These are phyloP conservation scores for Penicillium sp. DNA, from an alignment of 2,329 filamentous ascomycete genomes.

Conservation along the genomic window DNA sequence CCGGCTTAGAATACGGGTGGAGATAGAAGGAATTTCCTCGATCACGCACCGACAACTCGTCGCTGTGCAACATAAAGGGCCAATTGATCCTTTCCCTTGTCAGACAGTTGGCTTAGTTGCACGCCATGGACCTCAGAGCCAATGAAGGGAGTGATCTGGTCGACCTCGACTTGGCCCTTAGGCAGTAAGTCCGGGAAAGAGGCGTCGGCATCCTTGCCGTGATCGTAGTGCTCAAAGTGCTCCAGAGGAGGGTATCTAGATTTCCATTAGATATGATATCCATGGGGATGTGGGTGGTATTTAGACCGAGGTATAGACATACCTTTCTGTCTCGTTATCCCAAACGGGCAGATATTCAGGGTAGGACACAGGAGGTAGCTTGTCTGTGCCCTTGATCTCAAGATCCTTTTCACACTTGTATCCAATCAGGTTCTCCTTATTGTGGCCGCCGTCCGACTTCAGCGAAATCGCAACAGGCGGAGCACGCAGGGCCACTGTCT, in stretches of 20 bases:
- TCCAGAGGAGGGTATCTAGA: constrained; percentile 59
- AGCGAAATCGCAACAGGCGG: constrained; percentile 21
- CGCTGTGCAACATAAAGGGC: constrained; percentile 51
- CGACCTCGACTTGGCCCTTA: constrained; percentile 43
- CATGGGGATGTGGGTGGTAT: background rate
- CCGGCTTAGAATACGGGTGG: background rate
- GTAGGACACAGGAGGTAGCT: constrained; percentile 59
- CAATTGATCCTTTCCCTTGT: constrained; percentile 72
- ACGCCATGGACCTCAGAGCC: constrained; percentile 70
- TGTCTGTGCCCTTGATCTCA: constrained; percentile 54
- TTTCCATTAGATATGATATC: background rate
- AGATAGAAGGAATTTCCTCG: background rate
- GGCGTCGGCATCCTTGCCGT: constrained; percentile 71
- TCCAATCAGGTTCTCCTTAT: constrained; percentile 39
- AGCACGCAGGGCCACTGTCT: constrained; percentile 29
- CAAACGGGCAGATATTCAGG: constrained; percentile 72
- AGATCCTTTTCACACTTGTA: constrained; percentile 46
- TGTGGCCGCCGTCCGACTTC: constrained; percentile 33
- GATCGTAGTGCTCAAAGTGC: constrained; percentile 70
- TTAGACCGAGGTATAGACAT: background rate
- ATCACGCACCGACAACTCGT: constrained; percentile 63
- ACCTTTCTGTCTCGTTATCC: constrained; percentile 55
- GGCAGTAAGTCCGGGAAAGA: constrained; percentile 67
- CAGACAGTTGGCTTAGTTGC: constrained; percentile 66
- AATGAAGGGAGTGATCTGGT: constrained; percentile 68